Base-by-base conservation (phyloP, 768 basidiomycete genomes). In the Tylopilus rubrobrunneus region DNA sequence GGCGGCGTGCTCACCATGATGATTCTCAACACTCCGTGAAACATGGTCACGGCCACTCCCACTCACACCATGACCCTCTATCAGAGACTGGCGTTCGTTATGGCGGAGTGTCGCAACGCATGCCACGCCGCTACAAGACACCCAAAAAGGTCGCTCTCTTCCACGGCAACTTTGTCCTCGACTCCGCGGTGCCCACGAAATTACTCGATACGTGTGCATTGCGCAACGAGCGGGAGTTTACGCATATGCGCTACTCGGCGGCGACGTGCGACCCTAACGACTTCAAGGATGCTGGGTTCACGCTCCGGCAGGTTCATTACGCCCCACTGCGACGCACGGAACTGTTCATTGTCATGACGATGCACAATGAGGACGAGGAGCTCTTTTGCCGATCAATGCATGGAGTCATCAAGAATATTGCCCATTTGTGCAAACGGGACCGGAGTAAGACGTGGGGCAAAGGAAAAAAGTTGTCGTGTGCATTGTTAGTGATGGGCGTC, bases 261-360 rank as follows among this genome's bases (percentile, higher is more conserved):
- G 93, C 91, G 15, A 98, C 96, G 0, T 94, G 91, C 72, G 94
- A 97, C 69, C 96, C 96, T 8, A 92, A 98, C 70, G 85, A 92
- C 64, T 98, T 98, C 70, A 79, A 85, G 62, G 76, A 84, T 27
- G 71, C 81, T 12, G 85, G 88, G 1, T 98, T 95, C 72, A 90
- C 92, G 0, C 77, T 98, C 8, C 83, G 96, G 3, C 95, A 96
- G 67, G 79, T 83, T 21, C 83, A 91, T 62, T 95, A 96, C 69
- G 90, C 94, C 62, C 93, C 93, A 0, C 88, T 90, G 0, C 78
- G 95, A n/a, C 78, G 87, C 34, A 97, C 95, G 31, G 96, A 98
- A 70, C 75, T 98, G 15, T 96, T 97, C 73, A 95, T 98, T 61
- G 95, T 97, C 41, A 88, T 98, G 83, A 97, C 95, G 14, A 96